Evolutionary conservation across 2,329 filamentous ascomycete genomes (phyloP), one percentile per base, ranked within the genome.

Genomic region (Cyphellophora europaea): DNA sequence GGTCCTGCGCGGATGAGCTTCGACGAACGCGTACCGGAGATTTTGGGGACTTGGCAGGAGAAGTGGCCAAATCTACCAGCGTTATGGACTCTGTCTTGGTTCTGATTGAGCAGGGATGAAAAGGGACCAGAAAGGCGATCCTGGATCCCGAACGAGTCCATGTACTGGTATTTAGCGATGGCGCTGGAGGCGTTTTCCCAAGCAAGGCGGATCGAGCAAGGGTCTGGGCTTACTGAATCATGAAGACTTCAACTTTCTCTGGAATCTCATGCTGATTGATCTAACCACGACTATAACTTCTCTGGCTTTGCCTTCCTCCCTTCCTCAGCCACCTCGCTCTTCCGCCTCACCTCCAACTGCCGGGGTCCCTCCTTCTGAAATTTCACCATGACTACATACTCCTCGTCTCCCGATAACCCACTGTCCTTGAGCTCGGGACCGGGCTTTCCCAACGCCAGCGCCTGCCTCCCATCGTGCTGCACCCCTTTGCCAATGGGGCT

Each of bases 51-150:
- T 35, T 98, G 91, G 91, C 91, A 98, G 62, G 88, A 94, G 58
- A 74, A 81, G 49, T 95, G 89, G 85, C 89, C 91, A 4, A 81
- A 85, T 49, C 61, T 96, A 49, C 91, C 91, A 12, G 84, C 87
- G 3, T 71, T 91, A 37, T 98, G 91, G 91, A 96, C 88, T 15
- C 56, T 96, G 55, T 86, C 87, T 16, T 98, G 91, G 88, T 86
- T 96, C 54, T 96, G 64, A 68, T 16, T 27, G 32, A 6, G 5
- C 13, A 14, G 16, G 11, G 32, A 30, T 14, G 23, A 13, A 11
- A 29, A 27, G 15, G 17, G 11, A 21, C 11, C 18, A 15, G 15
- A 19, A 14, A n/a, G n/a, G n/a, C n/a, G n/a, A n/a, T n/a, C n/a
- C n/a, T n/a, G n/a, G n/a, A n/a, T n/a, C n/a, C 17, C 13, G 27